These are phyloP conservation scores for Collybiopsis confluens DNA, from an alignment of 768 basidiomycete species.

Conservation along the genomic window DNA sequence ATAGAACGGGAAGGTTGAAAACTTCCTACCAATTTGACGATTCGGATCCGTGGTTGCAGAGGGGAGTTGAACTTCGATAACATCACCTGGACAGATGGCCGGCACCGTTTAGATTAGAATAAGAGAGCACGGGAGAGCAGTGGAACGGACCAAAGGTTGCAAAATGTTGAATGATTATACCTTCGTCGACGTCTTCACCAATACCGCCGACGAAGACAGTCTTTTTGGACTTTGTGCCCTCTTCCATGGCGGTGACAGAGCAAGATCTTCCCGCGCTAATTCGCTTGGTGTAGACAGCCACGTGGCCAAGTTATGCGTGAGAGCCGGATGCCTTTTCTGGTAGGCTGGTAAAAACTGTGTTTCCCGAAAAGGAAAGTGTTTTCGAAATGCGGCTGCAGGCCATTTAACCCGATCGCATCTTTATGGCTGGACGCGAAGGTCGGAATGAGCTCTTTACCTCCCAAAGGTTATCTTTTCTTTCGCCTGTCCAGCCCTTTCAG, in stretches of 20 bases:
- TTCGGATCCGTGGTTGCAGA: conserved; percentile 69
- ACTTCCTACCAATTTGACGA: conserved; percentile 46
- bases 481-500: conserved; percentile 9
- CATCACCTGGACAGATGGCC: conserved; percentile 70
- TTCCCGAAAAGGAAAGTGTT: conserved; percentile 33
- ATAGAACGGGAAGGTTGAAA: conserved; percentile 1
- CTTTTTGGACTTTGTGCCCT: conserved; percentile 80
- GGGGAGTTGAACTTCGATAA: conserved; percentile 89
- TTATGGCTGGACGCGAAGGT: conserved; percentile 21
- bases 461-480: conserved; percentile 25
- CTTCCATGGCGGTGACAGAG: conserved; percentile 56
- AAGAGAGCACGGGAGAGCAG: neutral
- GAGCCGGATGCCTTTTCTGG: conserved; percentile 24
- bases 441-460: conserved; percentile 25
- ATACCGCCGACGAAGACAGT: conserved; percentile 84
- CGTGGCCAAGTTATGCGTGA: conserved; percentile 28
- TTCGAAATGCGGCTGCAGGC: conserved; percentile 19
- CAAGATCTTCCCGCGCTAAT: conserved; percentile 35
- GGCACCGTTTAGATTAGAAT: neutral
- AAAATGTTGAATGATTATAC: conserved; percentile 72
- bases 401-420: conserved; percentile 27
- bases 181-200: conserved; percentile 79
- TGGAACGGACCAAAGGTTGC: conserved; percentile 75
- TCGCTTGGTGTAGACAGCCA: conserved; percentile 20
- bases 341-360: conserved; percentile 17